phyloP scores from a whole-genome alignment of 2,329 filamentous ascomycete species.

The Cyphellophora europaea region DNA sequence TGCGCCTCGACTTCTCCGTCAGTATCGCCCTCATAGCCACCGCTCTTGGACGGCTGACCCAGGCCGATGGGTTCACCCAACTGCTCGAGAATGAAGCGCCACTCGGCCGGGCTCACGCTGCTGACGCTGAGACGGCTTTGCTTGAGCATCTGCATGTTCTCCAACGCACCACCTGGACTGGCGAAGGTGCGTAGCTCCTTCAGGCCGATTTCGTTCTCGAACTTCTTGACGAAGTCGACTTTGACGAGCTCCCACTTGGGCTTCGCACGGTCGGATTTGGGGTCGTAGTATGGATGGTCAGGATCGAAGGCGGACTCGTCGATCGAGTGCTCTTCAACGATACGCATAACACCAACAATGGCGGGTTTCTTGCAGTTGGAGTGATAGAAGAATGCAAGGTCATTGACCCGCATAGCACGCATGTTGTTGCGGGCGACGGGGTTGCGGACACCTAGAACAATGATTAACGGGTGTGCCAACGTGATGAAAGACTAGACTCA shows the following conservation, averaged over 20 bases:
- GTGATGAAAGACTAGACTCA: constrained; percentile 36
- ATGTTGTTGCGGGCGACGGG: constrained; percentile 71
- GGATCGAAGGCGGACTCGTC: constrained; percentile 69
- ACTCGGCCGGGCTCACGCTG: constrained; percentile 35
- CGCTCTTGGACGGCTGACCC: constrained; percentile 10
- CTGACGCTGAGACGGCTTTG: constrained; percentile 72
- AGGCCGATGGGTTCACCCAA: constrained; percentile 23
- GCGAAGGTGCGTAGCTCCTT: constrained; percentile 61
- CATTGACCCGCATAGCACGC: constrained; percentile 80
- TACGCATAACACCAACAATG: constrained; percentile 80
- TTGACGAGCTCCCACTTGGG: constrained; percentile 85
- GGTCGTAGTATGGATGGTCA: constrained; percentile 72
- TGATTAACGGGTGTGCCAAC: no score
- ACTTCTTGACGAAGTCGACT: constrained; percentile 78
- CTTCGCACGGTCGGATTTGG: constrained; percentile 57
- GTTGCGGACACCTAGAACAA: constrained; percentile 16
- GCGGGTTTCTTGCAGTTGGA: constrained; percentile 85
- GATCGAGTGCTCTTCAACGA: constrained; percentile 72
- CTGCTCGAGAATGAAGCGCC: constrained; percentile 38
- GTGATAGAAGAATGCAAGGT: constrained; percentile 95
- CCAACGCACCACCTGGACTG: constrained; percentile 46
- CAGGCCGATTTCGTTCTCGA: constrained; percentile 60
- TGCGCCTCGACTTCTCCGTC: constrained; percentile 15
- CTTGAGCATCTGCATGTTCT: constrained; percentile 74
- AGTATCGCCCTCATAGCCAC: constrained; percentile 15